A percentile compares a stretch with the other conserved stretches of the same genome.
Evolutionary conservation across 73 alveolate genomes (phyloP).

Genomic region (Blepharisma stoltei): DNA sequence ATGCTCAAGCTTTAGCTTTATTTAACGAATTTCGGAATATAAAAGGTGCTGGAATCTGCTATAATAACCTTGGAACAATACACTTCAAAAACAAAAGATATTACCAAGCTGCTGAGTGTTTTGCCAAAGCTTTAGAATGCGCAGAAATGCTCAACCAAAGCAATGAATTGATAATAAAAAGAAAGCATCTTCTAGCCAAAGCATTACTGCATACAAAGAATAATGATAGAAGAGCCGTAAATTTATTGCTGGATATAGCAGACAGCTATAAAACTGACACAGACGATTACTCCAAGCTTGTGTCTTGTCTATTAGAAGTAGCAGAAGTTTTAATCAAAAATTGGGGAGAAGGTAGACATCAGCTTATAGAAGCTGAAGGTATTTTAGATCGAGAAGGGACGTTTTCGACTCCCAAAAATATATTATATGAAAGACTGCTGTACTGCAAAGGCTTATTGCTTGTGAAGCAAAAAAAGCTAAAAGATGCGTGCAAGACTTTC

Average conservation of each 20-base stretch:
- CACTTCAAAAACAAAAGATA: conserved; percentile 46
- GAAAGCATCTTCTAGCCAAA: background rate
- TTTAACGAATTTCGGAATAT: conserved; percentile 38
- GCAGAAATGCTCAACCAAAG: conserved; percentile 28
- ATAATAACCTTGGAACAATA: conserved; percentile 54
- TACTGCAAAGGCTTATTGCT: conserved; percentile 7
- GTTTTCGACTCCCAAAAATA: background rate
- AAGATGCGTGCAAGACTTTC: conserved; percentile 33
- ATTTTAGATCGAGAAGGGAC: background rate
- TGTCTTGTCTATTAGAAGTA: background rate
- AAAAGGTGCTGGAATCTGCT: conserved; percentile 62
- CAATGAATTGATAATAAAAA: background rate
- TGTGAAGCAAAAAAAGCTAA: background rate
- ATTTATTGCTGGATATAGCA: background rate
- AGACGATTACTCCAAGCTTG: background rate
- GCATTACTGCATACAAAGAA: background rate
- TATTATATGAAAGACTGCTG: background rate
- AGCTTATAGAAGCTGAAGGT: conserved; percentile 2
- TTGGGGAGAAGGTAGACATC: too few relatives aligned
- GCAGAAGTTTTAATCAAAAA: background rate
- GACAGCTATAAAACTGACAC: background rate
- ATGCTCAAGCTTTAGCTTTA: conserved; percentile 58
- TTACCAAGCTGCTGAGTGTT: conserved; percentile 51
- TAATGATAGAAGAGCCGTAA: background rate
- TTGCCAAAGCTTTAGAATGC: conserved; percentile 33